Percentiles rank a stretch among this genome's conserved stretches.
phyloP scores from a whole-genome alignment of 2,329 filamentous ascomycete species.

The Aspergillus chevalieri region DNA sequence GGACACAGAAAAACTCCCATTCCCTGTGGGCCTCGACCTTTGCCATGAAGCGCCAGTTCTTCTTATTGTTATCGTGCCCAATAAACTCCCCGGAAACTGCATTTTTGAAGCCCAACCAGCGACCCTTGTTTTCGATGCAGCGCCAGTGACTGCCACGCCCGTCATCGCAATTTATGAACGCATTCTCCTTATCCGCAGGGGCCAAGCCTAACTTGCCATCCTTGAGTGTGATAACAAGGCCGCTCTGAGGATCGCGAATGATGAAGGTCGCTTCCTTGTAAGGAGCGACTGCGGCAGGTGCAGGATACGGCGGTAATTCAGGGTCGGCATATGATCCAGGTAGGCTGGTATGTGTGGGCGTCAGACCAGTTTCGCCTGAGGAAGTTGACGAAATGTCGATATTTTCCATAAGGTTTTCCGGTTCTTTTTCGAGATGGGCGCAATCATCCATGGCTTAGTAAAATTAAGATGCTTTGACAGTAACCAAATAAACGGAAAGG shows the following conservation, averaged over 20 bases:
- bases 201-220: neutral
- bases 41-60: neutral
- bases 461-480: no score
- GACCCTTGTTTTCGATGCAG: neutral
- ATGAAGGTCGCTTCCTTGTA: neutral
- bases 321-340: neutral
- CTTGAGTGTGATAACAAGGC: neutral
- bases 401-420: neutral
- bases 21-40: neutral
- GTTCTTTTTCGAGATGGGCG: no score
- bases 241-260: neutral
- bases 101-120: neutral
- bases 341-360: neutral
- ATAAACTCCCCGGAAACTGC: neutral
- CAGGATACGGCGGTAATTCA: neutral
- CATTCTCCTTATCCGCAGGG: neutral
- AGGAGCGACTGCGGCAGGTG: neutral
- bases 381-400: neutral
- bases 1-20: neutral
- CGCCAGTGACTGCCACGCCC: neutral
- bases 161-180: neutral
- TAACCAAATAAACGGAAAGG: no score
- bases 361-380: neutral
- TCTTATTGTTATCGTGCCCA: neutral
- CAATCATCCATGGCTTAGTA: no score